Percentiles rank a stretch among this genome's conserved stretches.
Conservation (phyloP, 2,329 filamentous ascomycete species). For the Neurospora sp. region DNA sequence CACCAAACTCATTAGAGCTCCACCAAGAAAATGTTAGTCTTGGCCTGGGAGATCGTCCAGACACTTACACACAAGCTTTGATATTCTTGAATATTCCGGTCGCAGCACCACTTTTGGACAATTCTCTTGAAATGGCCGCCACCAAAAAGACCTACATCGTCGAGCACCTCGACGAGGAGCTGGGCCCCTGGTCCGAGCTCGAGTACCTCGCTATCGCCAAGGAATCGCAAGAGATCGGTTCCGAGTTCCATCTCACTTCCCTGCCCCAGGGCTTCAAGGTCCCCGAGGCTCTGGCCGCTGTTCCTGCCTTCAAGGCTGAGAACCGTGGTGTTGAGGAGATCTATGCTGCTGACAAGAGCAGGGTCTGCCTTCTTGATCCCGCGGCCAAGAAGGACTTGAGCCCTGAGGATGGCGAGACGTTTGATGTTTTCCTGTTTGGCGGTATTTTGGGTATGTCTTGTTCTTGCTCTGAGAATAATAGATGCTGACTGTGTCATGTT, state of each 20-base stretch:
- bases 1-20: not conserved
- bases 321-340: slow-evolving; percentile 72
- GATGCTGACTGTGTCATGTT: not conserved
- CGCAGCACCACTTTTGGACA: not conserved
- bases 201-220: slow-evolving; percentile 84
- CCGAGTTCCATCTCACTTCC: slow-evolving; percentile 73
- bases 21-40: not conserved
- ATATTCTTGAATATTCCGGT: not conserved
- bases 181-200: slow-evolving; percentile 87
- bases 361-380: slow-evolving; percentile 85
- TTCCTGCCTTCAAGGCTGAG: slow-evolving; percentile 61
- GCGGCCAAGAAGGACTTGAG: slow-evolving; percentile 70
- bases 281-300: slow-evolving; percentile 43
- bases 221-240: slow-evolving; percentile 60
- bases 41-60: not conserved
- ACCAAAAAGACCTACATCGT: slow-evolving; percentile 73
- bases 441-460: slow-evolving; percentile 71
- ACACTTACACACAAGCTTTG: not conserved
- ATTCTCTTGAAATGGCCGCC: slow-evolving; percentile 24
- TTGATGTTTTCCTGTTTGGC: slow-evolving; percentile 91
- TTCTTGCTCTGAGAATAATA: not conserved
- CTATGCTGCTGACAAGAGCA: slow-evolving; percentile 61
- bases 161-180: slow-evolving; percentile 90
- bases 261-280: slow-evolving; percentile 62
- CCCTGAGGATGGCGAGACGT: slow-evolving; percentile 71